Evolutionary conservation across 2,329 filamentous ascomycete species (phyloP), one percentile per base, ranked within the genome.

Genomic region (Magnaporthiopsis rhizophila): DNA sequence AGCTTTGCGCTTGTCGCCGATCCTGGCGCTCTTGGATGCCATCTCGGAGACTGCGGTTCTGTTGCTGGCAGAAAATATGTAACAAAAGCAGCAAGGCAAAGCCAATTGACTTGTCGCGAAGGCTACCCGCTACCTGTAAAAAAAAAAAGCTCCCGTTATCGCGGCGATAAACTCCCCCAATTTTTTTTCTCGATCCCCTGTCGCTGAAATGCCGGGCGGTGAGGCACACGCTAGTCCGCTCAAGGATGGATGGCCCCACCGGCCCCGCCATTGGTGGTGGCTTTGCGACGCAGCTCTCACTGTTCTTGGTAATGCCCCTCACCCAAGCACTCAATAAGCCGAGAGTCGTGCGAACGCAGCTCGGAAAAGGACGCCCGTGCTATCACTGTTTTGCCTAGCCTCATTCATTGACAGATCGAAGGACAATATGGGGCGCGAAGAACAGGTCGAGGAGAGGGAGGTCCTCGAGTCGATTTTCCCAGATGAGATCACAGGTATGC

Each of bases 391-490:
- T 21, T n/a, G 45, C 8, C 18, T 24, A 53, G 21, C 8, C 45
- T 21, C 45, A 24, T 9, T 24, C 45, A 53, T 24, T n/a, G n/a
- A 21, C 45, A 24, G n/a, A 6, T 21, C 45, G 21, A 53, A 63
- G 26, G 8, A 62, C 69, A 79, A 67, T 9, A 88, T 89, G 86
- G 86, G 86, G 62, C 83, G 79, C 74, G 94, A 98, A 82, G 95
- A 99, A 66, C 95, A 99, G 77, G 80, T 88, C 69, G 95, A 99
- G 79, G 95, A 99, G 83, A 89, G 93, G 67, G 95, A 99, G 77
- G 94, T 99, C 71, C 91, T 99, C 74, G 92, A 96, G 74, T 97
- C 94, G 66, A 99, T 99, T 73, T 99, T 98, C 71, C 92, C 95
- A 1, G 94, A 99, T 66, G 95, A 99, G 79, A 97, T 99, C 70